Evolutionary conservation across 2,329 filamentous ascomycete genomes (phyloP).

Genomic region (Colletotrichum destructivum): DNA sequence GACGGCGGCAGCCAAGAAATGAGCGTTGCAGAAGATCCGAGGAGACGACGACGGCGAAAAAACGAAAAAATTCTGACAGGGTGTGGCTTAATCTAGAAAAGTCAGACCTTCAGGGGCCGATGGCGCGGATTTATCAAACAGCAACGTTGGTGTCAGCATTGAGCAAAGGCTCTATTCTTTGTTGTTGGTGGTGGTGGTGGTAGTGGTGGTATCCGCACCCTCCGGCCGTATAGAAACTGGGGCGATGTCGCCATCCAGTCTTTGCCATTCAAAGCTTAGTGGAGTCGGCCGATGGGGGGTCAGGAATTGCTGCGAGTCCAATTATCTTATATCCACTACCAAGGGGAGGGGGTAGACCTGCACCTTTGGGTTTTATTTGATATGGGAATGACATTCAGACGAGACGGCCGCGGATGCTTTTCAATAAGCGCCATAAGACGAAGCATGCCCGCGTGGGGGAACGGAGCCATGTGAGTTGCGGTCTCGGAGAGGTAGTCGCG

Average conservation of each 20-base stretch:
- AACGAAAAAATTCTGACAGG: constrained; percentile 29
- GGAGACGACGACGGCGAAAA: constrained; percentile 27
- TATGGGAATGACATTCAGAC: constrained; percentile 15
- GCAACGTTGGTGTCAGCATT: constrained; percentile 19
- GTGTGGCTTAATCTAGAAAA: constrained; percentile 22
- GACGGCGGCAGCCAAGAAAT: constrained; percentile 38
- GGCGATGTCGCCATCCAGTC: constrained; percentile 49
- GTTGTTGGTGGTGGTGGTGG: constrained; percentile 10
- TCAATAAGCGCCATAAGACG: constrained; percentile 22
- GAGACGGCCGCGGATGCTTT: constrained; percentile 9
- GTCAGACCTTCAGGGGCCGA: constrained; percentile 5
- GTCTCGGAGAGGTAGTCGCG: constrained; percentile 24
- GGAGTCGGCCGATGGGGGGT: constrained; percentile 29
- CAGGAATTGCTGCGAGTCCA: constrained; percentile 29
- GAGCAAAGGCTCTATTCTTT: constrained; percentile 12
- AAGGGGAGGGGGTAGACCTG: neutral
- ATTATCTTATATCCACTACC: constrained; percentile 31
- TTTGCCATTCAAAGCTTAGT: constrained; percentile 43
- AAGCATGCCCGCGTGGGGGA: constrained; percentile 16
- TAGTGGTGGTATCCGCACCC: constrained; percentile 31
- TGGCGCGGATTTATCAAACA: constrained; percentile 23
- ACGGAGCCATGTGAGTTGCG: constrained; percentile 17
- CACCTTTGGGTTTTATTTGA: constrained; percentile 19
- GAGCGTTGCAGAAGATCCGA: constrained; percentile 35
- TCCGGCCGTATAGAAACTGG: constrained; percentile 41